Evolutionary conservation across 2,329 filamentous ascomycete genomes (phyloP), one percentile per base, ranked within the genome.

Genomic region (Lachnellula suecica): DNA sequence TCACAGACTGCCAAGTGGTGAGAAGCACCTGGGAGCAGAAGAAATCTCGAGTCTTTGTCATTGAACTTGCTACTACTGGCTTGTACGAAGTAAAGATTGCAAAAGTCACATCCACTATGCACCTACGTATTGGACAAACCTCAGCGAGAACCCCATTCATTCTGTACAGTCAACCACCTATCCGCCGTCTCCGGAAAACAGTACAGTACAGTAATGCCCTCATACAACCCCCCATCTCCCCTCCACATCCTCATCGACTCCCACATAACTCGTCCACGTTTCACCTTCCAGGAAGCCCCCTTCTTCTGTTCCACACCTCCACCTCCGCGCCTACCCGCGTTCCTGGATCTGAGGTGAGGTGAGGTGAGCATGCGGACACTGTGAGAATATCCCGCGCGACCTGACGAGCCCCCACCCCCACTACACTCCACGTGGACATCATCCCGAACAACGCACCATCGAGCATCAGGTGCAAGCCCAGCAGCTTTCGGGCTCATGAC

Each of bases 191-290:
- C 15, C 23, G 19, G 19, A 44, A 24, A 20, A 9, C 41, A 24
- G 41, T 11, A 27, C 23, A 15, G 9, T 15, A n/a, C 24, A 22
- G 7, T 34, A 10, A 10, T 34, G 15, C 24, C 4, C 13, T 17
- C 19, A 44, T 44, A 44, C 19, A 9, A 2, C 15, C 13, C 25
- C 7, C 19, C 25, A n/a, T 34, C 31, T n/a, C 4, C 13, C 31
- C 31, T n/a, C 4, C 13, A 34, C 37, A 44, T 44, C 41, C 9
- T 24, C 17, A 44, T 13, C 41, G 41, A 13, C 23, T 44, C n/a
- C n/a, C n/a, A n/a, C n/a, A n/a, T n/a, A n/a, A 46, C 44, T 46
- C 44, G 44, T 46, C 44, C 29, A 46, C 44, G 29, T 37, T 37
- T 46, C 44, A 37, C 17, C 44, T 9, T 46, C 35, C 44, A 17